Evolutionary conservation across 768 basidiomycete genomes (phyloP), one percentile per base, ranked within the genome.

Genomic region (Sarcodon aspratus): DNA sequence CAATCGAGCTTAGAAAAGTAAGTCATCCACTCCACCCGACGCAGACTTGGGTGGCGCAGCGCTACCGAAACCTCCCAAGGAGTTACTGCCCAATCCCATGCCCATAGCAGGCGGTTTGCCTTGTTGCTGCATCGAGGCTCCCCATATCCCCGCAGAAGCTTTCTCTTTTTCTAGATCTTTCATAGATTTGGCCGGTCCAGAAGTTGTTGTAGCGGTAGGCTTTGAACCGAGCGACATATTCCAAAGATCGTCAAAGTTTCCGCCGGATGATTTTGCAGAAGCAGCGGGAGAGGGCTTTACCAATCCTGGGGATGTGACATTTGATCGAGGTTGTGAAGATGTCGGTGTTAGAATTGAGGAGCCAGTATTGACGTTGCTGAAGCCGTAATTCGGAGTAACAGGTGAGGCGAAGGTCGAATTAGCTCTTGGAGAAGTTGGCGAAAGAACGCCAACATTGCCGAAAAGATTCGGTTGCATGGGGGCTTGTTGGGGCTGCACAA

Each of bases 141-240:
- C 88, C 93, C 93, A 96, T 33, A 96, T 75, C 9, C 78, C 78
- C 17, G 82, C 80, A 60, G 75, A 76, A 3, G 81, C 75, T 69
- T 93, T 92, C 69, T 95, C 92, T 66, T 79, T 82, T 67, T 90
- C 86, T 54, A 96, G 61, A 58, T 91, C 92, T 64, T 85, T 85
- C 59, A 95, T 94, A 40, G 83, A 86, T 72, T 92, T 91, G 9
- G 47, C 54, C 6, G 53, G 32, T 7, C 50, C 45, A 43, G 64
- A 60, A 2, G 75, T 60, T 11, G 71, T 48, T 10, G 63, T 50
- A 7, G 63, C 51, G 7, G 45, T 50, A 2, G 15, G 7, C 6
- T 46, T 38, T 9, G 67, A 55, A 31, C 83, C 84, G 35, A 94
- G 73, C 1, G 84, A 86, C 73, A 92, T 73, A 17, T 77, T 76